Percentiles rank a stretch among this genome's conserved stretches.
Evolutionary conservation across 805 yeast species (phyloP).

Genomic region (Candida boleticola): DNA sequence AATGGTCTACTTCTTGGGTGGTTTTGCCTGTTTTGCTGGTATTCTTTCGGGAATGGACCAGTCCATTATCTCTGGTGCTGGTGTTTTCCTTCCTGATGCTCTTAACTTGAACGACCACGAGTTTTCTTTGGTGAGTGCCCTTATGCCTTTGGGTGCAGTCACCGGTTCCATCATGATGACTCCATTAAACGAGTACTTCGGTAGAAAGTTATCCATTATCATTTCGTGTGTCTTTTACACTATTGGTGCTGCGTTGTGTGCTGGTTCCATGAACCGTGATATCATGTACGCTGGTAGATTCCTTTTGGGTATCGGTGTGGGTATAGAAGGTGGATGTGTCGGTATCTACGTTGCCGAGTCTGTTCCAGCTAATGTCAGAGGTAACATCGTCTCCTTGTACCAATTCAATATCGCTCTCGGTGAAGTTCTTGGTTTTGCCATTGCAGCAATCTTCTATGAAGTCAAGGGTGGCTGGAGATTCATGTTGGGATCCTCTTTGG

Average conservation of each 20-base stretch:
- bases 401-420: constrained; percentile 67
- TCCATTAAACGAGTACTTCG: constrained; percentile 54
- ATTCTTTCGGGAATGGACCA: constrained; percentile 66
- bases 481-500: constrained; percentile 62
- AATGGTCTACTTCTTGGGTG: constrained; percentile 50
- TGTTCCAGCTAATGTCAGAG: constrained; percentile 57
- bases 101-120: constrained; percentile 41
- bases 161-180: constrained; percentile 60
- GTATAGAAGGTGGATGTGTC: constrained; percentile 65
- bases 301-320: constrained; percentile 61
- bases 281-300: constrained; percentile 53
- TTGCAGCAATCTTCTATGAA: constrained; percentile 58
- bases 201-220: constrained; percentile 55
- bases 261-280: constrained; percentile 35
- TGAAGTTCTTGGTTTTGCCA: constrained; percentile 62
- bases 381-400: constrained; percentile 59
- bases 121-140: constrained; percentile 52
- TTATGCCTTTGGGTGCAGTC: constrained; percentile 71
- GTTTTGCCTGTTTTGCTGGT: constrained; percentile 63
- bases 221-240: constrained; percentile 60
- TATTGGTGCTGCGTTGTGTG: constrained; percentile 58
- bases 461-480: constrained; percentile 62
- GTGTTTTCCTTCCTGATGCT: constrained; percentile 45
- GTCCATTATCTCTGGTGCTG: constrained; percentile 64
- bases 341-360: constrained; percentile 62